A percentile compares a stretch with the other conserved stretches of the same genome.
phyloP scores from a whole-genome alignment of 169 alveolate species.

The Amoebophrya sp. region DNA sequence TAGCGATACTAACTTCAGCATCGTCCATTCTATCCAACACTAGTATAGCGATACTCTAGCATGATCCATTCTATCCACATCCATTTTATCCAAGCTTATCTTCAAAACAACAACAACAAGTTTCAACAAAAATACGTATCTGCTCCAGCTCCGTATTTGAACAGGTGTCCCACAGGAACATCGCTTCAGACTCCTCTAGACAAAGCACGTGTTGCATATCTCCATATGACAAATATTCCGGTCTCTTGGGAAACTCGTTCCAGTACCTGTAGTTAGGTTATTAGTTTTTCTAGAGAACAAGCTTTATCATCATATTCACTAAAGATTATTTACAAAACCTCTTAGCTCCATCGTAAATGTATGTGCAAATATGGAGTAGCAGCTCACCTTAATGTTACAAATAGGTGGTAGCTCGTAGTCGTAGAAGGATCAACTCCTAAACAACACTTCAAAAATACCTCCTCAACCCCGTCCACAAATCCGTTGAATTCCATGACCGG shows the following conservation, averaged over 20 bases:
- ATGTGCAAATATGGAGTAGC: no score
- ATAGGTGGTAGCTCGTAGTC: background rate
- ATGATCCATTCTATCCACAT: no score
- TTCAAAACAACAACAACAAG: no score
- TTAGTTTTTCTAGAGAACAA: no score
- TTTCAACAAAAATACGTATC: background rate
- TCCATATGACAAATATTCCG: background rate
- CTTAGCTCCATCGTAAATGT: no score
- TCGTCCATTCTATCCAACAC: no score
- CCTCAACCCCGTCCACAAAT: conserved; percentile 8
- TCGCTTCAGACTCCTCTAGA: background rate
- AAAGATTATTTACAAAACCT: no score
- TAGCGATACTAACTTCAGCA: no score
- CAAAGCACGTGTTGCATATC: conserved; percentile 9
- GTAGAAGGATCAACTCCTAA: background rate
- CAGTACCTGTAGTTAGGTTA: background rate
- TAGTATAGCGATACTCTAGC: no score
- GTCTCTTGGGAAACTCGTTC: background rate
- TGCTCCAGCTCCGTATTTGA: background rate
- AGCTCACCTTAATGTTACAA: no score
- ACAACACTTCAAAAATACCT: background rate
- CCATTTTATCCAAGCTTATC: no score
- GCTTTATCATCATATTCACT: no score
- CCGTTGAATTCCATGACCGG: background rate
- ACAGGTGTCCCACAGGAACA: background rate